phyloP scores from a whole-genome alignment of 2,329 filamentous ascomycete genomes.

The Lithohypha guttulata region DNA sequence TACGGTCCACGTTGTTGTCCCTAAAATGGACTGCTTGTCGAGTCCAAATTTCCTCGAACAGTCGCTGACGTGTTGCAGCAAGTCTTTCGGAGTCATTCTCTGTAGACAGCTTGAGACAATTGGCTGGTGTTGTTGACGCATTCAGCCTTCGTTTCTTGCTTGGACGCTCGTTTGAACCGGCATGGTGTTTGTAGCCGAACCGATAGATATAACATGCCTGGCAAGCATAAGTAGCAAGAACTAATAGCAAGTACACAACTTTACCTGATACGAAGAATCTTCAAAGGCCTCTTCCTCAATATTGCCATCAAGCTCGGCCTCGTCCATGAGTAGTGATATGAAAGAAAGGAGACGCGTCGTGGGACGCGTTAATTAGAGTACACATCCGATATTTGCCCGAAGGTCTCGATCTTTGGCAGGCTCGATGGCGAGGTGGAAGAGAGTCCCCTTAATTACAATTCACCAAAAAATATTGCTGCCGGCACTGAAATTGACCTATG shows the following conservation, averaged over 20 bases:
- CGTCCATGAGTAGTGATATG: neutral
- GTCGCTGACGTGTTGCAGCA: conserved; percentile 27
- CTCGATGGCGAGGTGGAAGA: neutral
- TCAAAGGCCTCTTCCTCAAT: neutral
- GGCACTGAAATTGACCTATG: too few relatives aligned
- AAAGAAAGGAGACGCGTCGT: neutral
- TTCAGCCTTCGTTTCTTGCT: conserved; percentile 48
- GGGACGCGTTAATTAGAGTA: conserved; percentile 9
- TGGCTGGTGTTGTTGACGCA: neutral
- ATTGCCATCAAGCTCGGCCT: conserved; percentile 2
- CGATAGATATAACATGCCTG: conserved; percentile 21
- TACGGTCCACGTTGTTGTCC: conserved; percentile 32
- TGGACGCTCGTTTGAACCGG: conserved; percentile 31
- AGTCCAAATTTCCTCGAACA: conserved; percentile 32
- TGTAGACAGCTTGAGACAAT: conserved; percentile 30
- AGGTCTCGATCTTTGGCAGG: neutral
- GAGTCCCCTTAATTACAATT: too few relatives aligned
- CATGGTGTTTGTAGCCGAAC: conserved; percentile 9
- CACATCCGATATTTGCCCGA: neutral
- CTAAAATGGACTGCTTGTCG: conserved; percentile 28
- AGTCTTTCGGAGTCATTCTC: conserved; percentile 28
- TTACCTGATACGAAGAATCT: conserved; percentile 9
- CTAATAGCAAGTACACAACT: too few relatives aligned
- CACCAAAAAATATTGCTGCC: too few relatives aligned
- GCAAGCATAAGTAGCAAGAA: neutral